A percentile compares a stretch with the other conserved stretches of the same genome.
Evolutionary conservation across 768 basidiomycete species (phyloP).

Genomic region (Mycena rosella): DNA sequence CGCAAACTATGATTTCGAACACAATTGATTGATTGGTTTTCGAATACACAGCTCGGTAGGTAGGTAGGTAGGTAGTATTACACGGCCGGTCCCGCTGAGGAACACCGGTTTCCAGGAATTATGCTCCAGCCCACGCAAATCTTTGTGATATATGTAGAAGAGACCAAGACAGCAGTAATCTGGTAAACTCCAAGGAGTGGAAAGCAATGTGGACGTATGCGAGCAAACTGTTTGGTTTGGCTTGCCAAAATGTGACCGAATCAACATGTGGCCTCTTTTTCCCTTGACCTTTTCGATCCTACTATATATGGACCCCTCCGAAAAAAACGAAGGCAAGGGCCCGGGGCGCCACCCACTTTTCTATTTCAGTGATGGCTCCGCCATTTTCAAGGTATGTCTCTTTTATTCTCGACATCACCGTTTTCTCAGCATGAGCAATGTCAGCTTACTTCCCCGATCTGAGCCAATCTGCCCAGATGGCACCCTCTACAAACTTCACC

Average conservation of each 20-base stretch:
- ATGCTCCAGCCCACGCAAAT: too few relatives aligned
- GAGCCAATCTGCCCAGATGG: not conserved
- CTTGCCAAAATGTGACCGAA: not conserved
- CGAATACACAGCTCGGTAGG: too few relatives aligned
- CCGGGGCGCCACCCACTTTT: not conserved
- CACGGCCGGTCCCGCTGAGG: too few relatives aligned
- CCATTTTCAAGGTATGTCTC: not conserved
- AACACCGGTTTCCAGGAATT: too few relatives aligned
- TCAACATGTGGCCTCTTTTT: not conserved
- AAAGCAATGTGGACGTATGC: not conserved
- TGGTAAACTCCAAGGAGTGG: too few relatives aligned
- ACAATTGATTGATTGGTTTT: too few relatives aligned
- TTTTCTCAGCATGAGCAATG: too few relatives aligned
- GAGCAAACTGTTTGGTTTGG: not conserved
- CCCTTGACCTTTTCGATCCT: not conserved
- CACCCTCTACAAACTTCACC: conserved; percentile 14
- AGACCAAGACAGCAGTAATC: too few relatives aligned
- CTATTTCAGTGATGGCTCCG: not conserved
- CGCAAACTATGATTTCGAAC: too few relatives aligned
- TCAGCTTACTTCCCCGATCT: conserved; percentile 8
- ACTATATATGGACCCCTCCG: not conserved
- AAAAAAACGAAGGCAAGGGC: not conserved
- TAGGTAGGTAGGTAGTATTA: too few relatives aligned
- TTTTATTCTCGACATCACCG: not conserved
- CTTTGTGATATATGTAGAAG: too few relatives aligned